Conservation (phyloP, 768 basidiomycete genomes). For the Grammothele lineata region DNA sequence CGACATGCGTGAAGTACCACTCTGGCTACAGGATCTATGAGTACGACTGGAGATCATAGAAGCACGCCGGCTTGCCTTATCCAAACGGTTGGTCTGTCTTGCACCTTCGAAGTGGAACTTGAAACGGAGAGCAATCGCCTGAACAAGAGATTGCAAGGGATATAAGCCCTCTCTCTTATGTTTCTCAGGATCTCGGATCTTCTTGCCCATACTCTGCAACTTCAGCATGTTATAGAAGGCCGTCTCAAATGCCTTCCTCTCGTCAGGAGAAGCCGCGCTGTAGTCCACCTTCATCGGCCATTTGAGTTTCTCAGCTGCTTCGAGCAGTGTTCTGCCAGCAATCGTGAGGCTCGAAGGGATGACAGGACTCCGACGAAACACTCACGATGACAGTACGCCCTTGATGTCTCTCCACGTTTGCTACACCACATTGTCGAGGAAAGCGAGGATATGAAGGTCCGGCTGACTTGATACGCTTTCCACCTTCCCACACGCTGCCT, state of each 20-base stretch:
- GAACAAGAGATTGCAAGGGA: slow-evolving; percentile 78
- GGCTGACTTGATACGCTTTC: slow-evolving; percentile 45
- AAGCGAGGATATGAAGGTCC: slow-evolving; percentile 53
- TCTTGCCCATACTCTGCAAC: slow-evolving; percentile 66
- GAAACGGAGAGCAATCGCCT: slow-evolving; percentile 82
- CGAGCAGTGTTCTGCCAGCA: slow-evolving; percentile 55
- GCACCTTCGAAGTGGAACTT: slow-evolving; percentile 92
- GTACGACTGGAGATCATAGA: background rate
- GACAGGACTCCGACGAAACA: slow-evolving; percentile 15
- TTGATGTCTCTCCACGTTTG: slow-evolving; percentile 80
- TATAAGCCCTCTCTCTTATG: slow-evolving; percentile 58
- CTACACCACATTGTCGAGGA: slow-evolving; percentile 59
- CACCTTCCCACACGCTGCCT: slow-evolving; percentile 38
- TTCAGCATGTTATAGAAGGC: slow-evolving; percentile 74
- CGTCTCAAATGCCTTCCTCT: slow-evolving; percentile 64
- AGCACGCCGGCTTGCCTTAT: slow-evolving; percentile 53
- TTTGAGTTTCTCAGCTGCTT: slow-evolving; percentile 66
- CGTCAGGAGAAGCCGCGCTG: slow-evolving; percentile 39
- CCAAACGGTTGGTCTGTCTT: slow-evolving; percentile 83
- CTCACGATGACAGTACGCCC: slow-evolving; percentile 56
- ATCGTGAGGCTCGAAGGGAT: background rate
- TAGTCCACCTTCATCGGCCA: slow-evolving; percentile 85
- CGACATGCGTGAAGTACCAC: slow-evolving; percentile 92
- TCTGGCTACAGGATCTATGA: slow-evolving; percentile 61
- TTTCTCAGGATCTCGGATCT: slow-evolving; percentile 31